These are phyloP conservation scores for Vanderwaltozyma yarrowii DNA, from an alignment of 805 yeast species.

Conservation along the genomic window DNA sequence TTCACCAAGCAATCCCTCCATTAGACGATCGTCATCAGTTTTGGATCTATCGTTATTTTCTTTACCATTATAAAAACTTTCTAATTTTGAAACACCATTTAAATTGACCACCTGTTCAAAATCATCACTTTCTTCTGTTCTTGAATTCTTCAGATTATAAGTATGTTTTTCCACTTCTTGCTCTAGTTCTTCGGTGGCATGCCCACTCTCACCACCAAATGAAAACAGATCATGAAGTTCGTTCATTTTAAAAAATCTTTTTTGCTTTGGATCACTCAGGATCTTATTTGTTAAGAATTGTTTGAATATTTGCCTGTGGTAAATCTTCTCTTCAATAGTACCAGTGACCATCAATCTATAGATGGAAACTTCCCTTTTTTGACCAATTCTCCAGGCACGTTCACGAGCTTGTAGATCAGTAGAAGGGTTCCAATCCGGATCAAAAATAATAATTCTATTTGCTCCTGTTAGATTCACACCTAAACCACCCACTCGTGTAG, in stretches of 20 bases:
- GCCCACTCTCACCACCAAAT: conserved; percentile 56
- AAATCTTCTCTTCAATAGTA: conserved; percentile 91
- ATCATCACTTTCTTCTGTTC: conserved; percentile 48
- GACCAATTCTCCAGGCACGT: conserved; percentile 95
- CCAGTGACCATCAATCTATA: conserved; percentile 91
- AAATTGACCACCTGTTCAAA: conserved; percentile 52
- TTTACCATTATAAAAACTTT: conserved; percentile 46
- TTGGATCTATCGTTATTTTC: conserved; percentile 32
- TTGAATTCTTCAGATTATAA: conserved; percentile 23
- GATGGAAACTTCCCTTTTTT: conserved; percentile 81
- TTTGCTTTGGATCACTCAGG: conserved; percentile 88
- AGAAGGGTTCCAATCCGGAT: conserved; percentile 98
- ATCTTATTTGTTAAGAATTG: conserved; percentile 90
- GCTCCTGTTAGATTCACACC: conserved; percentile 96
- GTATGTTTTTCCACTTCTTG: conserved; percentile 56
- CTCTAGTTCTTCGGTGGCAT: conserved; percentile 27
- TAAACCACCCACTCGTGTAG: conserved; percentile 93
- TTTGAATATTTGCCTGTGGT: conserved; percentile 93
- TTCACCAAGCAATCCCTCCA: conserved; percentile 67
- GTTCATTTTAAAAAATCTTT: conserved; percentile 83
- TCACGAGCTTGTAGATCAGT: conserved; percentile 96
- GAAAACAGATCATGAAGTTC: conserved; percentile 86
- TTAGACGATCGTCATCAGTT: conserved; percentile 50
- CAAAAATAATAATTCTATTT: conserved; percentile 83
- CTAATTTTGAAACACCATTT: conserved; percentile 65